A percentile compares a stretch with the other conserved stretches of the same genome.
Evolutionary conservation across 2,329 filamentous ascomycete species (phyloP).

Genomic region (Fusarium citri): DNA sequence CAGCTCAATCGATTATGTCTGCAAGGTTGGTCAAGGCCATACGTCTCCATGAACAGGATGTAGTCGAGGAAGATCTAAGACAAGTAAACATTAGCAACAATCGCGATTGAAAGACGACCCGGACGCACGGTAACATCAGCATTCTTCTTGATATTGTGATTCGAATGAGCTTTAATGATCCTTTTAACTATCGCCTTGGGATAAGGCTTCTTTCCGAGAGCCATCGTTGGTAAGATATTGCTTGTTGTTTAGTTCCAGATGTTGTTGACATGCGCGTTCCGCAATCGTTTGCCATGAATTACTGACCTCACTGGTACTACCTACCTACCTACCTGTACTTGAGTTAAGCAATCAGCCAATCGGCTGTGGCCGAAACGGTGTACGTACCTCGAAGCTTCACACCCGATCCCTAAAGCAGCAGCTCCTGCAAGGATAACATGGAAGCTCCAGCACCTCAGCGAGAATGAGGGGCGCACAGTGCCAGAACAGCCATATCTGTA

Average conservation of each 20-base stretch:
- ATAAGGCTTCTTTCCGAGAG: conserved; percentile 76
- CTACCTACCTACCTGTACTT: conserved; percentile 5
- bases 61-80: conserved; percentile 87
- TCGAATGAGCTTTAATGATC: conserved; percentile 89
- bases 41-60: conserved; percentile 81
- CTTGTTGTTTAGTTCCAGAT: conserved; percentile 31
- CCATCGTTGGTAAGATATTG: conserved; percentile 44
- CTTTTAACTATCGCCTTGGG: conserved; percentile 87
- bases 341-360: conserved; percentile 36
- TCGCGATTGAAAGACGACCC: conserved; percentile 25
- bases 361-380: conserved; percentile 35
- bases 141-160: conserved; percentile 83
- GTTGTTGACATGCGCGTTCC: conserved; percentile 45
- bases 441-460: not conserved
- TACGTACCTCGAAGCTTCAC: conserved; percentile 36
- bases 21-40: conserved; percentile 33
- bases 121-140: conserved; percentile 80
- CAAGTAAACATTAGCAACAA: conserved; percentile 42
- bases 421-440: not conserved
- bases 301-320: conserved; percentile 38
- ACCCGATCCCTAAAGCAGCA: conserved; percentile 1
- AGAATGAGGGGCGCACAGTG: conserved; percentile 42
- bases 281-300: conserved; percentile 11
- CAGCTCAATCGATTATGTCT: not conserved
- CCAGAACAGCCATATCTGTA: not conserved